Base-by-base conservation (phyloP, 805 yeast species). In the Ascoidea tarda region DNA sequence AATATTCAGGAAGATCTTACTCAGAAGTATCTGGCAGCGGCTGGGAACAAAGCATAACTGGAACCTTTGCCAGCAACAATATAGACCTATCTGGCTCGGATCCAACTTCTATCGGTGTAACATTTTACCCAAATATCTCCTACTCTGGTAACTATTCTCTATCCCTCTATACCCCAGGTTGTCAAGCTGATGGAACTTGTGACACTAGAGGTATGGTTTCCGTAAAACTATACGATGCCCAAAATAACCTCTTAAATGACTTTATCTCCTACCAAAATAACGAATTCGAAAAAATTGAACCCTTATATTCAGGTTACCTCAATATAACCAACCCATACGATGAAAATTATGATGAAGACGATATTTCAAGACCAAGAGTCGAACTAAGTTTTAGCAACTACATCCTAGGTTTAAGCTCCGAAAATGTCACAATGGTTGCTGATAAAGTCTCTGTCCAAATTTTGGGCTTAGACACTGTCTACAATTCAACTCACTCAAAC, bases 101-200 rank as follows among this genome's bases (percentile, higher is more conserved):
- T 6, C 56, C 67, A 12, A 57, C 58, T 1, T 53, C 65, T 28
- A 56, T 64, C 5, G 75, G 75, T 6, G 75, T 81, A 2, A 70
- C 74, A 0, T 81, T 82, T 61, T 72, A 74, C 53, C 87, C 96
- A 6, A 82, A 82, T 58, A 77, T 88, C 16, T 71, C 84, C 0
- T 75, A 78, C 56, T 72, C 87, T 0, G 97, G 97, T 6, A 72
- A 79, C 54, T 93, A 88, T 64, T 71, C 87, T 0, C 72, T 93
- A 31, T 69, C 78, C 51, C 59, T 90, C 50, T 83, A 78, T 59
- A 93, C 99, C 0, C 96, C 96, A 0, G 98, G 98, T 0, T 93
- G 99, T 68, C 51, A 64, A 0, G 63, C 59, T 4, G 96, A 86
- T 62, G 66, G 69, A 50, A 75, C 93, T 0, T 93, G 99, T 67